These are phyloP conservation scores for Pseudogymnoascus sp. DNA, from an alignment of 2,329 filamentous ascomycete genomes.

Conservation along the genomic window DNA sequence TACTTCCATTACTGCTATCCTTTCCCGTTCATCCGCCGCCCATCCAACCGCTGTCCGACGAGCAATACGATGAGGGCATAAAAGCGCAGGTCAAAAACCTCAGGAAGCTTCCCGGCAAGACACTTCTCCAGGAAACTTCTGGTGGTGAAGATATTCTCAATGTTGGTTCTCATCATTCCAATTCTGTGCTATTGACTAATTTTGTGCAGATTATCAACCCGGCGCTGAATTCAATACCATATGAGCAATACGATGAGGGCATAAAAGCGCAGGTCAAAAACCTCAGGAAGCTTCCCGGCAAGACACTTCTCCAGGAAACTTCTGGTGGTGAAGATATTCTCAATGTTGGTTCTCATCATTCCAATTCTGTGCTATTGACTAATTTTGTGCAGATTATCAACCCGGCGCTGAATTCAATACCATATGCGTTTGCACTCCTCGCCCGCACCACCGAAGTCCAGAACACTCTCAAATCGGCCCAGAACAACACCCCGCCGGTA, in stretches of 20 bases:
- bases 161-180: conserved; percentile 23
- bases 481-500: background rate
- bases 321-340: conserved; percentile 31
- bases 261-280: conserved; percentile 33
- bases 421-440: conserved; percentile 49
- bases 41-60: conserved; percentile 29
- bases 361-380: background rate
- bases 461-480: conserved; percentile 25
- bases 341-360: conserved; percentile 27
- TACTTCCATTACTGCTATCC: conserved; percentile 31
- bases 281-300: conserved; percentile 32
- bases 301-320: conserved; percentile 27
- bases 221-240: conserved; percentile 50
- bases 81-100: conserved; percentile 32
- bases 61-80: conserved; percentile 38
- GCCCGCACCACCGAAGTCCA: conserved; percentile 37
- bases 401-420: conserved; percentile 50
- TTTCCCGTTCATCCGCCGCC: conserved; percentile 34
- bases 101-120: conserved; percentile 29
- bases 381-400: conserved; percentile 30
- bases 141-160: conserved; percentile 32
- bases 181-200: background rate
- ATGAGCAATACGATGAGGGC: conserved; percentile 40
- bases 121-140: conserved; percentile 28
- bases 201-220: conserved; percentile 38